Conservation (phyloP, 345 rosid species). For the Eutrema japonicum region DNA sequence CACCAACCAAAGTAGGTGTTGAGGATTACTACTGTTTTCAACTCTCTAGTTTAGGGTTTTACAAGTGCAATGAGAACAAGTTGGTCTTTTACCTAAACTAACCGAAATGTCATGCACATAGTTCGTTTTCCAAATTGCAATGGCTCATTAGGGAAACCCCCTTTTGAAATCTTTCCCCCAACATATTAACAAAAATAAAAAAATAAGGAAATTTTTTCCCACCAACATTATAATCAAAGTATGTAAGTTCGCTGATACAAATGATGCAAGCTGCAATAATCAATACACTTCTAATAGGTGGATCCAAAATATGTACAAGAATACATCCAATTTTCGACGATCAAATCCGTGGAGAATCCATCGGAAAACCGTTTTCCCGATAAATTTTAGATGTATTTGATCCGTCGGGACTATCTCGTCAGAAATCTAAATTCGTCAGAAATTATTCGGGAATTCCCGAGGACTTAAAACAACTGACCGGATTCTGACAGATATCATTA, state of each 20-base stretch:
- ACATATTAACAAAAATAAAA: slow-evolving; percentile 30
- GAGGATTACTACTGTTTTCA: slow-evolving; percentile 53
- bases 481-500: too few relatives aligned
- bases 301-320: background rate
- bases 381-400: too few relatives aligned
- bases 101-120: slow-evolving; percentile 31
- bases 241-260: background rate
- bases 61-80: slow-evolving; percentile 27
- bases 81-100: slow-evolving; percentile 41
- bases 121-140: slow-evolving; percentile 17
- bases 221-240: background rate
- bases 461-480: too few relatives aligned
- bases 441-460: too few relatives aligned
- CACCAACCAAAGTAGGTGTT: slow-evolving; percentile 71
- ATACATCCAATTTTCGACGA: too few relatives aligned
- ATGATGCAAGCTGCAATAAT: slow-evolving; percentile 14
- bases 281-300: background rate
- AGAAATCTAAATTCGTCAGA: too few relatives aligned
- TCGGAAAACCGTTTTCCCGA: too few relatives aligned
- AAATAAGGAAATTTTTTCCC: background rate
- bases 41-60: slow-evolving; percentile 35
- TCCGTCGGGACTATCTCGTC: too few relatives aligned
- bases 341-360: too few relatives aligned
- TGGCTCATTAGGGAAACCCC: background rate
- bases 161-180: slow-evolving; percentile 23